Evolutionary conservation across 208 protist genomes (phyloP), one percentile per base, ranked within the genome.

Genomic region (Trypanosoma vivax): DNA sequence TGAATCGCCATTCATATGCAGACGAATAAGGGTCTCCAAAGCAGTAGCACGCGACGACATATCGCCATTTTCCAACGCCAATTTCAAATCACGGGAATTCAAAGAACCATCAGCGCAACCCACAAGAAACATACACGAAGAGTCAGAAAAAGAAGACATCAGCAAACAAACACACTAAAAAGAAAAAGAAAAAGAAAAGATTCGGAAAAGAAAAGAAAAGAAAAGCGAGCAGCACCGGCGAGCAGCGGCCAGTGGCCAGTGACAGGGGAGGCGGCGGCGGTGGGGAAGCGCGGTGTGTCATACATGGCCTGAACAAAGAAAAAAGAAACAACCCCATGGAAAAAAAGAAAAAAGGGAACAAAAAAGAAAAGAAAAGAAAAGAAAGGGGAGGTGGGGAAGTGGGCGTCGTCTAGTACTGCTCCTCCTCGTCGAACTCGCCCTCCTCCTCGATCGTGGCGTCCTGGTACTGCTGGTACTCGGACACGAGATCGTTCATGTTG

Each of bases 1-100:
- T 48, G 87, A 66, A 68, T 99, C 96, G 24, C 97, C 97, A 60
- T 96, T 97, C 23, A 99, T 59, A 52, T 96, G 90, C 4, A 96
- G 80, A 3, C 84, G 54, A 51, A 99, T 96, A 13, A 98, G 65
- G 9, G 73, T 65, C 71, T 98, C 96, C 6, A 98, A 54, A 1
- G 90, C 88, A n/a, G 76, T 57, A 14, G 87, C 83, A 52, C 95
- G 96, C 19, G 82, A 68, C 7, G 35, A 45, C 13, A 80, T 68
- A 47, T 89, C 77, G 10, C 86, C 88, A 38, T 91, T 92, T 59
- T 97, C 94, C 16, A 98, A 73, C 30, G 77, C 73, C 37, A 80
- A 72, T 53, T 90, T 90, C 23, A 98, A 70, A 38, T 97, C 92
- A 57, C 89, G 90, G 11, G 69, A 67, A 30, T 76, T 79, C 39